phyloP scores from a whole-genome alignment of 176 grass and related monocot species.

The Aegilops speltoides region DNA sequence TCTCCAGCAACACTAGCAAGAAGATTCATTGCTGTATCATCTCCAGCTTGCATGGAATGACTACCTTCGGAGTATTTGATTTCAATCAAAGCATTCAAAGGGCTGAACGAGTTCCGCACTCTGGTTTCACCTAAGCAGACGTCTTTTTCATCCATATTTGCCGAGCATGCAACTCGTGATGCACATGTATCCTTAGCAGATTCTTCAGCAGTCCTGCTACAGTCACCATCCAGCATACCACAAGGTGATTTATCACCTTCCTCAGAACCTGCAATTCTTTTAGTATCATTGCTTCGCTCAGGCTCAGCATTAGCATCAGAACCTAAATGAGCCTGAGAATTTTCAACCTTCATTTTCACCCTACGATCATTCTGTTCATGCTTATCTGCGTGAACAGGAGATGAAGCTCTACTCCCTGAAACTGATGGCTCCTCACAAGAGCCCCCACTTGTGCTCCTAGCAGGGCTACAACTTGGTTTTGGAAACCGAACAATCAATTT shows the following conservation, averaged over 20 bases:
- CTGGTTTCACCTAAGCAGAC: slow-evolving; percentile 33
- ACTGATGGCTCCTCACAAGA: slow-evolving; percentile 64
- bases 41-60: slow-evolving; percentile 61
- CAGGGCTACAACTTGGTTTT: slow-evolving; percentile 70
- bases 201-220: slow-evolving; percentile 39
- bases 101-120: slow-evolving; percentile 64
- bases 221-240: slow-evolving; percentile 53
- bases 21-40: slow-evolving; percentile 88
- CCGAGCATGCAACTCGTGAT: slow-evolving; percentile 40
- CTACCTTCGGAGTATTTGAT: slow-evolving; percentile 72
- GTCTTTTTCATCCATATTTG: slow-evolving; percentile 51
- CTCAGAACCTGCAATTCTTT: slow-evolving; percentile 48
- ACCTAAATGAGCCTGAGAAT: slow-evolving; percentile 34
- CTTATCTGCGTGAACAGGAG: slow-evolving; percentile 57
- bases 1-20: slow-evolving; percentile 94
- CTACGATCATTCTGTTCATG: slow-evolving; percentile 62
- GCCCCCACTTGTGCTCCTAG: slow-evolving; percentile 52
- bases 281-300: slow-evolving; percentile 63
- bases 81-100: slow-evolving; percentile 93
- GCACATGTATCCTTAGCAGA: slow-evolving; percentile 45
- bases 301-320: slow-evolving; percentile 51
- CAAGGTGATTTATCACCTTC: slow-evolving; percentile 61
- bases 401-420: slow-evolving; percentile 44
- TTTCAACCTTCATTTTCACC: slow-evolving; percentile 59
- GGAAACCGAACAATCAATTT: slow-evolving; percentile 71